Conservation (phyloP, 768 basidiomycete genomes). For the Mrakia hoshinonis region DNA sequence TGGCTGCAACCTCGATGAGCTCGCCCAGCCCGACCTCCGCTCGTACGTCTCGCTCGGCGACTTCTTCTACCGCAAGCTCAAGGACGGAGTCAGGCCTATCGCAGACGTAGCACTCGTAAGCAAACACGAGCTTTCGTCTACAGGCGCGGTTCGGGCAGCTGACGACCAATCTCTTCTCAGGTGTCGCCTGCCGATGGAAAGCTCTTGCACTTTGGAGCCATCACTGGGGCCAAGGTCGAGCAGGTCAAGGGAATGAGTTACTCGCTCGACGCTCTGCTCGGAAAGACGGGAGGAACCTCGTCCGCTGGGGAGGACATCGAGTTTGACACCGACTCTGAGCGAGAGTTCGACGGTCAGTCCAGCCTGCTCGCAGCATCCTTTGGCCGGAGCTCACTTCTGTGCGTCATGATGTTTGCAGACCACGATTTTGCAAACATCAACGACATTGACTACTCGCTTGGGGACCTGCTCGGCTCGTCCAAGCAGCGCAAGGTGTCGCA, state of each 20-base stretch:
- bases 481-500: conserved; percentile 18
- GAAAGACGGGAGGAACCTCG: conserved; percentile 46
- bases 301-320: conserved; percentile 45
- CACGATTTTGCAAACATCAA: conserved; percentile 92
- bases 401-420: conserved; percentile 48
- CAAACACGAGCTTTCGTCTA: conserved; percentile 36
- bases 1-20: conserved; percentile 87
- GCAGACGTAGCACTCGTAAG: conserved; percentile 67
- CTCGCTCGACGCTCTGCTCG: conserved; percentile 85
- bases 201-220: conserved; percentile 82
- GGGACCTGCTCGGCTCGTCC: conserved; percentile 63
- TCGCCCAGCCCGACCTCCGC: conserved; percentile 67
- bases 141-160: neutral
- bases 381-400: neutral
- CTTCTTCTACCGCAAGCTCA: conserved; percentile 87
- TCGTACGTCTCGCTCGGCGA: conserved; percentile 79
- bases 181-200: conserved; percentile 92
- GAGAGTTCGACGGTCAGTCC: conserved; percentile 37
- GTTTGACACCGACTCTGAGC: conserved; percentile 42
- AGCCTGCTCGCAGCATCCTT: neutral
- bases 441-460: conserved; percentile 90
- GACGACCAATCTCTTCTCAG: conserved; percentile 40
- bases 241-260: conserved; percentile 98
- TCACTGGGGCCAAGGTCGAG: conserved; percentile 69
- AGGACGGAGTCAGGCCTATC: conserved; percentile 70